Base-by-base conservation (phyloP, 2,329 filamentous ascomycete genomes). In the Tricladium varicosporioides region DNA sequence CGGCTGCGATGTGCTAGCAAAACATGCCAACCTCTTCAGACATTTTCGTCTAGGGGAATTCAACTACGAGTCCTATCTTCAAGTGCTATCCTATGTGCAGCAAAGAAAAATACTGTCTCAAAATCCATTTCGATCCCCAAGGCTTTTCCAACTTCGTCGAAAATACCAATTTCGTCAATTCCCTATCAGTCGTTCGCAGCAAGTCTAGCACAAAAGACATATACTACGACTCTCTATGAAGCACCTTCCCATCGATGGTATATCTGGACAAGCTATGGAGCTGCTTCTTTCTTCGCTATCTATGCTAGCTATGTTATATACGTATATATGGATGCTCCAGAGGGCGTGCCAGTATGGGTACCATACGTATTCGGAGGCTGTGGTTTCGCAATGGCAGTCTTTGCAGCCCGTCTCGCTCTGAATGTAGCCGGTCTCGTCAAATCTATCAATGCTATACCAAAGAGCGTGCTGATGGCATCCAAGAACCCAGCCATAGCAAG, bases 221-320 rank as follows among this genome's bases (percentile, higher is more conserved):
- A 76, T 1, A 77, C 81, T 5, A 84, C 86, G 7, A 71, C 81
- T 2, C 76, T 91, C 45, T 91, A 88, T 74, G 77, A 86, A 65
- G 80, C 81, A 1, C 83, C 84, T 13, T 84, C 84, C 1, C 85
- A 89, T 65, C 80, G 80, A 56, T 78, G 79, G 72, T 87, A 85
- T 70, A 78, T 87, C 60, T 68, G 82, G 63, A 80, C 82, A 47
- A 83, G 82, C 67, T 85, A 86, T 71, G 70, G 74, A 13, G 79
- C 82, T 22, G 80, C 80, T 1, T 59, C 76, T 18, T 80, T 81
- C 65, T 83, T 79, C 70, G 75, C 83, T 56, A 63, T 70, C 40
- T 83, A 79, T 65, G 76, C 79, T 1, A 71, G 74, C 48, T 75
- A 78, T 64, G 80, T 82, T 68, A 78, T 78, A 62, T 79, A 77